A percentile compares a stretch with the other conserved stretches of the same genome.
phyloP scores from a whole-genome alignment of 2,329 filamentous ascomycete species.

The Dothistroma pini region DNA sequence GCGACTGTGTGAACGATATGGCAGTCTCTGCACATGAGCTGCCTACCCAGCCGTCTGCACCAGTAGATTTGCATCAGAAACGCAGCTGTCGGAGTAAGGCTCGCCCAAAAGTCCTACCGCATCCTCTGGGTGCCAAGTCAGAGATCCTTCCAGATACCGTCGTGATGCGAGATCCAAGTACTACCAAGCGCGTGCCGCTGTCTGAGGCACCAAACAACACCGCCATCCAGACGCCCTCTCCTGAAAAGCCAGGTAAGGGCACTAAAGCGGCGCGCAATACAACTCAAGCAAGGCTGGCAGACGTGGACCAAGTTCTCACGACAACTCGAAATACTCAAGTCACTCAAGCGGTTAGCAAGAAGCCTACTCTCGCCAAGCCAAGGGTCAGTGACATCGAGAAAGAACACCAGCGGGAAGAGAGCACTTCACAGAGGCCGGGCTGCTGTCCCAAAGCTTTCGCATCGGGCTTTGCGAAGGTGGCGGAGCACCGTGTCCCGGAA shows the following conservation, averaged over 20 bases:
- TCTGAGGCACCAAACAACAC: background rate
- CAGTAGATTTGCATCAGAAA: background rate
- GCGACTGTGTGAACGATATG: background rate
- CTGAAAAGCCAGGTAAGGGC: background rate
- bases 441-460: background rate
- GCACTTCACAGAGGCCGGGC: background rate
- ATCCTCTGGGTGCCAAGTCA: background rate
- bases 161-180: background rate
- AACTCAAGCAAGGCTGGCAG: background rate
- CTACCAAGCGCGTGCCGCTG: background rate
- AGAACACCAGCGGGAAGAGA: background rate
- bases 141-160: background rate
- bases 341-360: background rate
- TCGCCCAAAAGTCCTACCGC: background rate
- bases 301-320: background rate
- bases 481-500: background rate
- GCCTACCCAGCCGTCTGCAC: background rate
- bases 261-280: background rate
- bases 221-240: background rate
- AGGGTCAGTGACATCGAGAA: background rate
- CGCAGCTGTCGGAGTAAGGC: background rate
- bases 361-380: background rate
- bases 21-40: background rate
- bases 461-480: background rate
- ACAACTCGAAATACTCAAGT: background rate